Evolutionary conservation across 257 asterid genomes (phyloP).

Genomic region (Plantago major): DNA sequence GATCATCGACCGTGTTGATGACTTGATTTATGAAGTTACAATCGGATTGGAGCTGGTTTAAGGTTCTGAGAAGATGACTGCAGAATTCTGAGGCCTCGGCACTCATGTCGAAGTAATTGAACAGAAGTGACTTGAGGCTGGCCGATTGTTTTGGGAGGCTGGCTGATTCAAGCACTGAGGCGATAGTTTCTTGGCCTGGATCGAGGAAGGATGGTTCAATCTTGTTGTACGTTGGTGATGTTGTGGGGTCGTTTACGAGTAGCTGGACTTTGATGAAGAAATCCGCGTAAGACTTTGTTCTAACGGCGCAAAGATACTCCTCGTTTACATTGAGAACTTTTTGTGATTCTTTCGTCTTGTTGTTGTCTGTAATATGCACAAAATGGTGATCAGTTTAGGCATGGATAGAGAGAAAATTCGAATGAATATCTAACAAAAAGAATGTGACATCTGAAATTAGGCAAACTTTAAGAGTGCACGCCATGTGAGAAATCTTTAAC

Average conservation of each 20-base stretch:
- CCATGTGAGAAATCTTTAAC: not conserved
- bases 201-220: conserved; percentile 44
- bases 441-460: not conserved
- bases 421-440: not conserved
- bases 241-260: conserved; percentile 27
- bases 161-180: conserved; percentile 46
- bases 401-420: not conserved
- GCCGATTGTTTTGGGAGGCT: conserved; percentile 25
- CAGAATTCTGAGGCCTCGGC: conserved; percentile 69
- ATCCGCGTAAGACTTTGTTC: conserved; percentile 68
- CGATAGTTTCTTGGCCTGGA: conserved; percentile 53
- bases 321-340: conserved; percentile 44
- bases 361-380: conserved; percentile 36
- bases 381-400: not conserved
- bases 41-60: conserved; percentile 43
- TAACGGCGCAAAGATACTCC: conserved; percentile 58
- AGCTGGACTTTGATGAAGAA: conserved; percentile 56
- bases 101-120: conserved; percentile 53
- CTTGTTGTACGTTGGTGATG: conserved; percentile 23
- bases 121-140: conserved; percentile 49
- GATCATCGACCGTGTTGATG: conserved; percentile 23
- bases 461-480: conserved; percentile 5
- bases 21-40: conserved; percentile 27
- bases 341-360: conserved; percentile 21
- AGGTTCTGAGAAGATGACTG: conserved; percentile 43